Evolutionary conservation across 768 basidiomycete genomes (phyloP).

Genomic region (Termitomyces sp.): DNA sequence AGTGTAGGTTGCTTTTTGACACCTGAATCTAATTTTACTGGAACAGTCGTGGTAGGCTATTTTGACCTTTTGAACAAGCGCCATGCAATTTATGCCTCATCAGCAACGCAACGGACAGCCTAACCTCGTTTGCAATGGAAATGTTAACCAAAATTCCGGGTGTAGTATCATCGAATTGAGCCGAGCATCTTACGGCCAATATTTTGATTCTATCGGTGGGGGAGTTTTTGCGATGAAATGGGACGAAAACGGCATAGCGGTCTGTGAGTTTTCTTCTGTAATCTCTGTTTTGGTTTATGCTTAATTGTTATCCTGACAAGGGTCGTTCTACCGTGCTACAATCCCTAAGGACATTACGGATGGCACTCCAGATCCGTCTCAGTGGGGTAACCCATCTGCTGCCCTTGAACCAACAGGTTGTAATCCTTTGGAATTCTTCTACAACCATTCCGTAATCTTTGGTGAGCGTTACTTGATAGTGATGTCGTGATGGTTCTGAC

Average conservation of each 20-base stretch:
- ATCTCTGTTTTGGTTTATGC: neutral
- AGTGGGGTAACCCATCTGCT: constrained; percentile 68
- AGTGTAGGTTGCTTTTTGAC: constrained; percentile 53
- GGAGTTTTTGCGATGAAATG: constrained; percentile 90
- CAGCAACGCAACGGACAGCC: constrained; percentile 44
- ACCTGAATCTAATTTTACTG: constrained; percentile 51
- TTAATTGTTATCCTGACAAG: constrained; percentile 27
- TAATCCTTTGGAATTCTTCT: constrained; percentile 52
- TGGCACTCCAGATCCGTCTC: constrained; percentile 58
- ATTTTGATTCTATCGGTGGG: constrained; percentile 74
- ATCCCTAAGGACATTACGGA: constrained; percentile 60
- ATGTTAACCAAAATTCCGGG: constrained; percentile 55
- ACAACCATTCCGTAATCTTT: constrained; percentile 70
- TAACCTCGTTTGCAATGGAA: constrained; percentile 50
- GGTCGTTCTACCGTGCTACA: constrained; percentile 79
- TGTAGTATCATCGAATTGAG: constrained; percentile 80
- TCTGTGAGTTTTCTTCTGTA: constrained; percentile 47
- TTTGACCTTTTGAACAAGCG: neutral
- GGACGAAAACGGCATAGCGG: constrained; percentile 70
- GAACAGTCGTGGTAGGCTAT: constrained; percentile 51
- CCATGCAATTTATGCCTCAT: neutral
- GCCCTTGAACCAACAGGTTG: constrained; percentile 47
- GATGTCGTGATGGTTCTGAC: neutral
- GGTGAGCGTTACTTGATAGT: constrained; percentile 21
- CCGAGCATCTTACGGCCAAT: constrained; percentile 75